Base-by-base conservation (phyloP, 176 grass and related monocot species). In the Avena insularis region DNA sequence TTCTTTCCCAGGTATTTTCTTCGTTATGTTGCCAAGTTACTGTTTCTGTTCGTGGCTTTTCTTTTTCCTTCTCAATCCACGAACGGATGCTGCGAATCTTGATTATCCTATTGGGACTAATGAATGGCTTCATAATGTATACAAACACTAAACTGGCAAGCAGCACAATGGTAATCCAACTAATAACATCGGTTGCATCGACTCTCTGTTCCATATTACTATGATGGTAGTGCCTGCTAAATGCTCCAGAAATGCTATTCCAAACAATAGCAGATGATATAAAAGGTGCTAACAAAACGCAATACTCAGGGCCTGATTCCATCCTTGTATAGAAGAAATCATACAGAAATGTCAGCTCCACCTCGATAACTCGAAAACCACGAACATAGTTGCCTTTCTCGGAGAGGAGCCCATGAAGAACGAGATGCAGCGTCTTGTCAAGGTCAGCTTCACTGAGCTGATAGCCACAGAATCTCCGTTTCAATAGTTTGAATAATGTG, bases 271-370 rank as follows among this genome's bases (percentile, higher is more conserved):
- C 40, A 43, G 40, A 1, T 43, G 40, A 43, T 43, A 6, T 43
- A 43, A 43, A 5, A 43, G 40, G 40, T 43, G 7, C 40, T 43
- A 6, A 43, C 40, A 43, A 43, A 43, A 43, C 1, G 7, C 40
- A 43, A 43, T 43, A 7, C 6, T 5, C 6, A 43, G 40, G 6
- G 40, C 40, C 40, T 43, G 40, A 43, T 9, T 71, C 36, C 77
- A 79, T 68, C 23, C 25, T 80, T 40, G 84, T 86, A 27, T 79
- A 79, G 21, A 86, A 86, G 64, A 79, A 86, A 21, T 86, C 84
- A 53, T 71, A 86, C 16, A 79, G 51, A 51, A 71, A 80, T 12
- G 76, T 17, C 53, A 86, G 53, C 77, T 86, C 77, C 64, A 58
- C 33, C 64, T 86, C 84, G 38, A 61, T 71, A 13, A 86, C 65